A percentile compares a stretch with the other conserved stretches of the same genome.
Conservation (phyloP, 768 basidiomycete genomes). For the Rossbeevera mucosa region DNA sequence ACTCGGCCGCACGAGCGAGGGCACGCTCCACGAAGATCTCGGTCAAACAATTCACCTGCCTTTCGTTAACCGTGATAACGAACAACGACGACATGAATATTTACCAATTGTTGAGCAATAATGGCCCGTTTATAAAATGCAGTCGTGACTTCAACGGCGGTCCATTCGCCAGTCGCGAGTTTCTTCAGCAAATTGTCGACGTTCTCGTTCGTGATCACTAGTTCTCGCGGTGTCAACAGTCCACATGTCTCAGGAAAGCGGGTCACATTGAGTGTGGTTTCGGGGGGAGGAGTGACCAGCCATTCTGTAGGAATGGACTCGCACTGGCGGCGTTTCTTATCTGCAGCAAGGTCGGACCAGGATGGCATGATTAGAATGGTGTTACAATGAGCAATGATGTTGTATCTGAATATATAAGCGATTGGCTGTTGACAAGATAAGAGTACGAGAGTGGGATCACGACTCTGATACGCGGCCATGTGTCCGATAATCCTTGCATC, state of each 20-base stretch:
- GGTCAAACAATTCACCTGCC: conserved; percentile 73
- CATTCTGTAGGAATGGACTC: conserved; percentile 62
- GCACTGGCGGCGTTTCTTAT: conserved; percentile 51
- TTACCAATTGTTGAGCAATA: conserved; percentile 72
- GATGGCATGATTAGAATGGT: conserved; percentile 10
- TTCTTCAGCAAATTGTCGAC: conserved; percentile 47
- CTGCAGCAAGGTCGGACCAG: conserved; percentile 52
- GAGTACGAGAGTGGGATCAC: neutral
- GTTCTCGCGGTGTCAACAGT: conserved; percentile 50
- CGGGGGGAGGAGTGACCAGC: conserved; percentile 47
- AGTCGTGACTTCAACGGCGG: conserved; percentile 61
- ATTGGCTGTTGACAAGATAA: conserved; percentile 7
- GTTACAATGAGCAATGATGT: neutral
- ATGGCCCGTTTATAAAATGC: conserved; percentile 77
- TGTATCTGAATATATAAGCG: conserved; percentile 6
- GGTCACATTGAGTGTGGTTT: conserved; percentile 48
- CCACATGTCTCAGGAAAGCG: conserved; percentile 52
- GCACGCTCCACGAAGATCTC: conserved; percentile 80
- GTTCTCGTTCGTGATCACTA: conserved; percentile 54
- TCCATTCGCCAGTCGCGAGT: conserved; percentile 51
- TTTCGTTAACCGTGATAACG: neutral
- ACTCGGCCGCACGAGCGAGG: conserved; percentile 53
- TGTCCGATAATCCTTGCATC: neutral
- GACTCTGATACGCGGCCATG: neutral
- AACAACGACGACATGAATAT: conserved; percentile 8